phyloP scores from a whole-genome alignment of 139 green algal genomes.

The Micractinium sp. region DNA sequence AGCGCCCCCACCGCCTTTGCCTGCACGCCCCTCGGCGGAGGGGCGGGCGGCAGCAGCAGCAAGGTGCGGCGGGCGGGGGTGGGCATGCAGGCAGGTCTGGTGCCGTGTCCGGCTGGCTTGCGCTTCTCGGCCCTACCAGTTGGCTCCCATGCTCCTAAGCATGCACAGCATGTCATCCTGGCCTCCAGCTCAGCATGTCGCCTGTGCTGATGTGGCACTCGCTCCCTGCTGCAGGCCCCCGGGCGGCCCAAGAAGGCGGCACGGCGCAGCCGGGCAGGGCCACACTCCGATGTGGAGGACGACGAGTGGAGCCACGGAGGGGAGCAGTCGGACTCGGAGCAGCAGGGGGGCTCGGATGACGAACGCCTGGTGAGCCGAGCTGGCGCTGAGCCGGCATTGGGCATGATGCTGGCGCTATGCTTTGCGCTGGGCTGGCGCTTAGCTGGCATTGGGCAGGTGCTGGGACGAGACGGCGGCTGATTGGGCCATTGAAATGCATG shows the following conservation, averaged over 20 bases:
- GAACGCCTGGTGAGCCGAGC: not conserved
- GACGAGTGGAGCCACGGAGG: not conserved
- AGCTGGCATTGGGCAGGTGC: not conserved
- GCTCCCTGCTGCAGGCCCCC: not conserved
- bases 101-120: not conserved
- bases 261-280: not conserved
- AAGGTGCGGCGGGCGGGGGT: not conserved
- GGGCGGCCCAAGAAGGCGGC: conserved; percentile 15
- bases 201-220: not conserved
- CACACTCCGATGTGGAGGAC: not conserved
- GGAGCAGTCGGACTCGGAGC: not conserved
- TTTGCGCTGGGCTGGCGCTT: not conserved
- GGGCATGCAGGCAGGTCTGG: not conserved
- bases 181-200: not conserved
- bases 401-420: not conserved
- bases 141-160: not conserved
- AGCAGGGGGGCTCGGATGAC: not conserved
- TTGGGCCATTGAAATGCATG: not conserved
- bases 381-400: not conserved
- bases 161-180: not conserved
- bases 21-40: not conserved
- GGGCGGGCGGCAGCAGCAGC: not conserved
- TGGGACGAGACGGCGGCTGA: not conserved
- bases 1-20: not conserved
- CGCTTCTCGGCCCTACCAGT: not conserved